A percentile compares a stretch with the other conserved stretches of the same genome.
Evolutionary conservation across 2,329 filamentous ascomycete genomes (phyloP).

Genomic region (Colletotrichum endophyticum): DNA sequence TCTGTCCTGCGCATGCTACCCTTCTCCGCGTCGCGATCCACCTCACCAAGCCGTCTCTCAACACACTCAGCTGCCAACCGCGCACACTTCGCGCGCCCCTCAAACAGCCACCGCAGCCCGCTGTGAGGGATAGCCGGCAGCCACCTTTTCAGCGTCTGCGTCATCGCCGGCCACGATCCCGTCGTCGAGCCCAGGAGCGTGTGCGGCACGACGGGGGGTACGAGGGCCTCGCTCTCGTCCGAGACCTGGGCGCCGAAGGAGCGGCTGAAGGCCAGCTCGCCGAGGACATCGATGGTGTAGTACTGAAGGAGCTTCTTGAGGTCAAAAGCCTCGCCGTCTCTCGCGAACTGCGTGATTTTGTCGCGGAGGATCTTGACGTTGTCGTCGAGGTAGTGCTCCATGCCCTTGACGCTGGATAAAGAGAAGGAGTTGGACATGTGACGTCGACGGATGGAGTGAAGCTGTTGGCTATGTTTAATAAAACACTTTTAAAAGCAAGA

Average conservation of each 20-base stretch:
- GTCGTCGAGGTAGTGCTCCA: constrained; percentile 36
- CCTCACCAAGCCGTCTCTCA: constrained; percentile 2
- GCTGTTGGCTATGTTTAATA: not conserved
- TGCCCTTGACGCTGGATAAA: constrained; percentile 31
- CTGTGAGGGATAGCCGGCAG: constrained; percentile 25
- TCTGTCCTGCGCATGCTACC: constrained; percentile 29
- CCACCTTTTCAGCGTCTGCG: constrained; percentile 27
- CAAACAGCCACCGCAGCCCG: constrained; percentile 24
- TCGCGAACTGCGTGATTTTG: constrained; percentile 21
- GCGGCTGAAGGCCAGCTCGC: constrained; percentile 34
- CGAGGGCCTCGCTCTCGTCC: constrained; percentile 27
- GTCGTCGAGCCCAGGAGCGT: constrained; percentile 32
- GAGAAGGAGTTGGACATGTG: constrained; percentile 12
- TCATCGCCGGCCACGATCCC: constrained; percentile 31
- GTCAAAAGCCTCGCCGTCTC: constrained; percentile 27
- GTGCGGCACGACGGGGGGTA: constrained; percentile 37
- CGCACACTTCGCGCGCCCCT: constrained; percentile 25
- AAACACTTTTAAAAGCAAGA: rapidly evolving
- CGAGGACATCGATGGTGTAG: constrained; percentile 29
- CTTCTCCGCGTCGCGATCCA: not conserved
- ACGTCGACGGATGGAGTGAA: not conserved
- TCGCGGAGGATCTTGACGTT: constrained; percentile 32
- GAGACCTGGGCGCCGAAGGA: constrained; percentile 32
- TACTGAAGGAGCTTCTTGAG: constrained; percentile 32
- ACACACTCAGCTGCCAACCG: constrained; percentile 24